Base-by-base conservation (phyloP, 345 rosid genomes). In the Nephelium lappaceum region DNA sequence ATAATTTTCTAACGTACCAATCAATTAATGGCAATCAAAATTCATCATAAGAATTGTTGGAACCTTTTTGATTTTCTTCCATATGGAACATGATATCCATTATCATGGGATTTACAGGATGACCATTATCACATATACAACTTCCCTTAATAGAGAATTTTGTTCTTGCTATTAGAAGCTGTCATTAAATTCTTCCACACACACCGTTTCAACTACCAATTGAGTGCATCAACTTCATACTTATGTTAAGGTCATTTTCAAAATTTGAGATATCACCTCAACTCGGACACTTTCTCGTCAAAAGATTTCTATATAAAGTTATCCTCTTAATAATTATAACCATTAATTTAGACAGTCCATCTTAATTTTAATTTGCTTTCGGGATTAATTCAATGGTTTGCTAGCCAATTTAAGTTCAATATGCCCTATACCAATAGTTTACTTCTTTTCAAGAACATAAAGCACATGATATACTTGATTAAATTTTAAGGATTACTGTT, bases 301-400 rank as follows among this genome's bases (percentile, higher is more conserved):
- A 18, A 61, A n/a, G 11, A 58, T 75, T 81, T 81, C 78, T 67
- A 58, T 19, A 61, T 74, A 68, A 80, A 75, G 80, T 53, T 71
- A 80, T 27, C 68, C 43, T 62, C 61, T 57, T 75, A 53, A 53
- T 49, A 70, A 51, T 71, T 21, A 43, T 74, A 77, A 67, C 77
- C 78, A 9, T 74, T 57, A 71, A 84, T 75, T 68, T 81, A 49
- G 82, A 78, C 77, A 78, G 16, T 62, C 75, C 78, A 81, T 78
- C 84, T 81, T 73, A 62, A 66, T 76, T 18, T 8, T 36, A 68
- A 39, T 45, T 69, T 27, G 58, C 10, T 19, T 60, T 21, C 0
- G 11, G 12, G 47, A 39, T 14, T 55, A 23, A 55, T 76, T 38
- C 23, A 15, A 42, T 63, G 27, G 31, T 9, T 6, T 60, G 27